These are phyloP conservation scores for Cicer yamashitae DNA, from an alignment of 306 rosid genomes.

Conservation along the genomic window DNA sequence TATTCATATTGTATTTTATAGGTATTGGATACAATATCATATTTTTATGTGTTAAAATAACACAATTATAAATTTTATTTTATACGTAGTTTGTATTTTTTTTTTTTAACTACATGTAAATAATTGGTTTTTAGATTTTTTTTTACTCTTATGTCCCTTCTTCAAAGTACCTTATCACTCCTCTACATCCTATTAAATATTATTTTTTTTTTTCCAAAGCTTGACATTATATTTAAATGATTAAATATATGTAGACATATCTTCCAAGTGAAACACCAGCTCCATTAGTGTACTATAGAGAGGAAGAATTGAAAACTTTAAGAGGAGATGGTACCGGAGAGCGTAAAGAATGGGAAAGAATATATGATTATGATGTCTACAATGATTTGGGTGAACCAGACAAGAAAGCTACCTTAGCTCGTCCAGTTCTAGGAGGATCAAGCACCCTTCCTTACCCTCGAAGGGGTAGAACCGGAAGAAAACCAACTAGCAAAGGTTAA, in stretches of 20 bases:
- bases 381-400: constrained; percentile 76
- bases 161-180: no score
- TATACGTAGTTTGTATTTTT: neutral
- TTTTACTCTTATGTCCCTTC: no score
- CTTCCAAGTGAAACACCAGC: constrained; percentile 50
- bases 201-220: neutral
- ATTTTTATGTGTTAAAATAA: no score
- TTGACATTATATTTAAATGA: neutral
- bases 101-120: neutral
- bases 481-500: constrained; percentile 61
- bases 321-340: constrained; percentile 76
- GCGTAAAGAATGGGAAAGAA: constrained; percentile 67
- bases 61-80: neutral
- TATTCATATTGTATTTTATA: no score
- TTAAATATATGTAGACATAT: constrained; percentile 53
- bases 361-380: constrained; percentile 79
- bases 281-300: constrained; percentile 54
- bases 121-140: no score
- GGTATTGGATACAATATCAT: no score
- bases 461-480: constrained; percentile 81
- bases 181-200: neutral
- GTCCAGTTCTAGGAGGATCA: constrained; percentile 80
- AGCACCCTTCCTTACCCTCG: constrained; percentile 73
- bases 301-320: constrained; percentile 62
- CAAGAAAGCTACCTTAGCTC: constrained; percentile 45